Conservation (phyloP, 371 early-diverging fungal species). For the Mucor mucedo region DNA sequence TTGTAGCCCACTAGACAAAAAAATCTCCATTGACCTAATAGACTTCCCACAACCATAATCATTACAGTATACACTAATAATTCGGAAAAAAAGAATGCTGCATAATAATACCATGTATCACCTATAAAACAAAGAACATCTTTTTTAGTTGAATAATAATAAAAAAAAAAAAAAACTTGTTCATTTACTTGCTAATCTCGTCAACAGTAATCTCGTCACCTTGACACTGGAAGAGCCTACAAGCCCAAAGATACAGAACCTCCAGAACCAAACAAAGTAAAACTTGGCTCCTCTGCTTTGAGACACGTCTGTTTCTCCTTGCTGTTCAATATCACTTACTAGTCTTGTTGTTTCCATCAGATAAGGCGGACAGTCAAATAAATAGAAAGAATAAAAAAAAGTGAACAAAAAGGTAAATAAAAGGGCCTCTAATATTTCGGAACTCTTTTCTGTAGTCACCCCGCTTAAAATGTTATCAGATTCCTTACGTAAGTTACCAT, state of each 20-base stretch:
- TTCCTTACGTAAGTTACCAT: not conserved
- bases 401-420: not conserved
- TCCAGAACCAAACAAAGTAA: conserved; percentile 39
- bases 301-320: not conserved
- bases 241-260: conserved; percentile 44
- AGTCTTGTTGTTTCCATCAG: not conserved
- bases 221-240: conserved; percentile 50
- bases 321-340: not conserved
- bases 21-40: conserved; percentile 46
- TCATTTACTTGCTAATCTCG: conserved; percentile 3
- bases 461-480: not conserved
- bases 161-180: not conserved
- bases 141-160: no score
- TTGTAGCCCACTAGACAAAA: conserved; percentile 37
- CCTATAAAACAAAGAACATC: conserved; percentile 5
- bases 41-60: conserved; percentile 42
- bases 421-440: not conserved
- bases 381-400: not conserved
- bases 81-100: conserved; percentile 42
- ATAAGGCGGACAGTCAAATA: not conserved
- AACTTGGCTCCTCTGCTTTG: conserved; percentile 12
- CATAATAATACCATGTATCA: conserved; percentile 36
- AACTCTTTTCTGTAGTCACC: not conserved
- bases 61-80: conserved; percentile 43
- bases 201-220: conserved; percentile 28